phyloP scores from a whole-genome alignment of 805 yeast genomes.

The Yamadazyma kitorensis region DNA sequence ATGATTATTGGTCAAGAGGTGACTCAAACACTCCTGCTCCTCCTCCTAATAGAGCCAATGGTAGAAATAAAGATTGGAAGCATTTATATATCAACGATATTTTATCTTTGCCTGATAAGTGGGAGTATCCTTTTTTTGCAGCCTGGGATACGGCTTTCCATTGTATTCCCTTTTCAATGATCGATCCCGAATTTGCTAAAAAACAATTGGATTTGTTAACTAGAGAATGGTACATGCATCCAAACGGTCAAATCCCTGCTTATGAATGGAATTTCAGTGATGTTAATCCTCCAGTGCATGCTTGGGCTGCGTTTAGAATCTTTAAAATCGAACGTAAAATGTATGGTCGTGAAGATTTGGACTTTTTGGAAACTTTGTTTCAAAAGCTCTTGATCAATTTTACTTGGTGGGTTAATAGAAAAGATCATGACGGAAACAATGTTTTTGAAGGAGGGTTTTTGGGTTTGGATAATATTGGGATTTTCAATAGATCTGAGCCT shows the following conservation, averaged over 20 bases:
- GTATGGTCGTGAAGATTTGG: constrained; percentile 77
- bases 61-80: constrained; percentile 87
- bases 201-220: constrained; percentile 81
- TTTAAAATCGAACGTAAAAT: constrained; percentile 83
- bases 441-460: constrained; percentile 93
- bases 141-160: constrained; percentile 98
- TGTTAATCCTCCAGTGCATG: constrained; percentile 97
- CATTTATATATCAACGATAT: constrained; percentile 86
- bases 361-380: constrained; percentile 86
- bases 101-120: constrained; percentile 87
- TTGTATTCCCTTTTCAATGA: constrained; percentile 87
- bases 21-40: constrained; percentile 77
- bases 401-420: constrained; percentile 97
- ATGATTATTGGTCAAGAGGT: constrained; percentile 83
- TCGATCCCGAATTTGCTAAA: constrained; percentile 90
- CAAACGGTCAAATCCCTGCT: constrained; percentile 96
- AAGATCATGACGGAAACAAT: constrained; percentile 81
- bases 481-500: constrained; percentile 90
- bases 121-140: constrained; percentile 96
- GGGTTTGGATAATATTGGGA: constrained; percentile 89
- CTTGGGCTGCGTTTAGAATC: constrained; percentile 89
- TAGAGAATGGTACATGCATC: constrained; percentile 97
- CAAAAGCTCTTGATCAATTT: constrained; percentile 85
- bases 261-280: constrained; percentile 95
- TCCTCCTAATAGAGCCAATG: constrained; percentile 74